Evolutionary conservation across 1,284 basidiomycete genomes (phyloP).

Genomic region (Rhodotorula mucilaginosa): DNA sequence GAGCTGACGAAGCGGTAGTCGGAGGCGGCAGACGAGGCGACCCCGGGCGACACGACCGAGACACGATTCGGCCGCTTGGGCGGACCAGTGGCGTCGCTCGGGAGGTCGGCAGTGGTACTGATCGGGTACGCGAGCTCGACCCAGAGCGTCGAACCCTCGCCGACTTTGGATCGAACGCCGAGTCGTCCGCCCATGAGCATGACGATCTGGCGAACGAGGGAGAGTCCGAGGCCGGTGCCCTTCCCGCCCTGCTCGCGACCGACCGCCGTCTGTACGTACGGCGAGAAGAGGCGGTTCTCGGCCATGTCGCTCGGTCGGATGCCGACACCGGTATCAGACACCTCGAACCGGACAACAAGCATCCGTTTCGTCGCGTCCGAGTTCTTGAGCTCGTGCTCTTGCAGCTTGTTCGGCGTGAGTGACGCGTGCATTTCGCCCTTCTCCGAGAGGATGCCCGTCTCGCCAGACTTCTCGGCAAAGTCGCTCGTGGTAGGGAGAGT

Average conservation of each 20-base stretch:
- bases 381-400: constrained; percentile 29
- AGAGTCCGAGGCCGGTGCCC: constrained; percentile 58
- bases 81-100: not conserved
- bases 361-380: constrained; percentile 39
- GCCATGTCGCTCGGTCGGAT: constrained; percentile 69
- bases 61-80: not conserved
- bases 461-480: not conserved
- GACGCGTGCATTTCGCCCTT: not conserved
- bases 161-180: constrained; percentile 55
- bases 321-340: constrained; percentile 75
- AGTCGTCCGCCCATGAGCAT: constrained; percentile 75
- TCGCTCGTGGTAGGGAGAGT: constrained; percentile 3
- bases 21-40: constrained; percentile 15
- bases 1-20: constrained; percentile 34
- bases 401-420: constrained; percentile 25
- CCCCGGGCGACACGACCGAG: constrained; percentile 6
- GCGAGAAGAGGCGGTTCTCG: constrained; percentile 52
- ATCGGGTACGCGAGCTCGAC: constrained; percentile 60
- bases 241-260: constrained; percentile 68
- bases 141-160: constrained; percentile 63
- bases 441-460: not conserved
- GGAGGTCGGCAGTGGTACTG: constrained; percentile 2
- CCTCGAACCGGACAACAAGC: constrained; percentile 69
- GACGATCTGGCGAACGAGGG: constrained; percentile 84
- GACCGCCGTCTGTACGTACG: constrained; percentile 51